These are phyloP conservation scores for Saturnispora ahearnii DNA, from an alignment of 805 yeast genomes.

Conservation along the genomic window DNA sequence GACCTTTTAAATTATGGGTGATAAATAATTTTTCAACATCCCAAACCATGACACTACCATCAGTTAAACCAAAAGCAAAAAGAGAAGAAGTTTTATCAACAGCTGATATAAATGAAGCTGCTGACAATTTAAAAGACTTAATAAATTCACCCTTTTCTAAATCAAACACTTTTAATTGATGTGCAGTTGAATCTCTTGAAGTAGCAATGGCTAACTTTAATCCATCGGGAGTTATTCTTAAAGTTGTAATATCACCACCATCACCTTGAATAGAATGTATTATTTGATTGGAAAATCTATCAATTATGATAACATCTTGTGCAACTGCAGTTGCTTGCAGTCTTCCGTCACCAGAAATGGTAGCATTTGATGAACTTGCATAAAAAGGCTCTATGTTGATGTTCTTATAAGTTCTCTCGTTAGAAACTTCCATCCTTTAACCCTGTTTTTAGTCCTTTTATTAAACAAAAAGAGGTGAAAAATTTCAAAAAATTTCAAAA, in stretches of 20 bases:
- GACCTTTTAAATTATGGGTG: slow-evolving; percentile 90
- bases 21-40: slow-evolving; percentile 81
- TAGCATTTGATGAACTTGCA: slow-evolving; percentile 73
- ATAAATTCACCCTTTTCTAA: slow-evolving; percentile 32
- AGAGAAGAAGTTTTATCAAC: slow-evolving; percentile 76
- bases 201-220: slow-evolving; percentile 60
- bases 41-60: slow-evolving; percentile 86
- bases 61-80: slow-evolving; percentile 91
- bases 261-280: slow-evolving; percentile 71
- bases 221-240: slow-evolving; percentile 74
- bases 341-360: slow-evolving; percentile 52
- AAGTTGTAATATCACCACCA: slow-evolving; percentile 67
- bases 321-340: slow-evolving; percentile 71
- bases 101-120: slow-evolving; percentile 75
- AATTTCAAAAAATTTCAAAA: neutral
- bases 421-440: slow-evolving; percentile 12
- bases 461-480: slow-evolving; percentile 2
- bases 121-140: slow-evolving; percentile 51
- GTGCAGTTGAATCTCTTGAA: slow-evolving; percentile 43
- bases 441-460: neutral
- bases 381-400: slow-evolving; percentile 69
- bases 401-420: slow-evolving; percentile 28
- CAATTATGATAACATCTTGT: slow-evolving; percentile 67
- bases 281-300: slow-evolving; percentile 47
- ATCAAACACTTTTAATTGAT: slow-evolving; percentile 62